Conservation (phyloP, 176 grass and related monocot genomes). For the Carex littledalei region DNA sequence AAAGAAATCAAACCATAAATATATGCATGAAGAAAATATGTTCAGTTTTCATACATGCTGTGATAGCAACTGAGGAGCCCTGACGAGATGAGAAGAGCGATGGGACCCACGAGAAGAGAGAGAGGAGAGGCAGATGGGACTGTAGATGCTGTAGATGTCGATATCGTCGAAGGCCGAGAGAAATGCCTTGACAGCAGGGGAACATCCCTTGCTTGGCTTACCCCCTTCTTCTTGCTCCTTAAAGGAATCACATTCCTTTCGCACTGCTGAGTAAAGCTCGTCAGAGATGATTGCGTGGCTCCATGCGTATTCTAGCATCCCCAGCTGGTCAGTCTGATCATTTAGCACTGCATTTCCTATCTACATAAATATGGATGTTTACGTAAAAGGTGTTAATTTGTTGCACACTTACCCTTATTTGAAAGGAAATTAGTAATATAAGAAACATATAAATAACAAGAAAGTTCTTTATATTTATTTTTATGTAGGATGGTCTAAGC, state of each 20-base stretch:
- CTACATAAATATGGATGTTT: slow-evolving; percentile 26
- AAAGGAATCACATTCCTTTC: slow-evolving; percentile 85
- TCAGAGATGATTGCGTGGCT: slow-evolving; percentile 98
- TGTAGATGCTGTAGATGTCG: slow-evolving; percentile 99
- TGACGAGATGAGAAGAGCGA: slow-evolving; percentile 32
- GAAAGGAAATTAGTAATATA: background rate
- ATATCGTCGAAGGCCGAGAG: slow-evolving; percentile 72
- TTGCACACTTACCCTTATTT: background rate
- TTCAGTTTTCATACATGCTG: slow-evolving; percentile 37
- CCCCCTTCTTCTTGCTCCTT: slow-evolving; percentile 69
- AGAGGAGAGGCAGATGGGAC: slow-evolving; percentile 52
- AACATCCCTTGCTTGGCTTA: slow-evolving; percentile 49
- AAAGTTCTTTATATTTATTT: background rate
- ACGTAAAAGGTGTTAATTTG: background rate
- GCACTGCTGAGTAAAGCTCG: slow-evolving; percentile 66
- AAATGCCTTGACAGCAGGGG: slow-evolving; percentile 68
- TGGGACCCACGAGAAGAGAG: background rate
- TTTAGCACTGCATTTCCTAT: slow-evolving; percentile 94
- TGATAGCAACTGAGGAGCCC: slow-evolving; percentile 65
- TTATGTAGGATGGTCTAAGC: background rate
- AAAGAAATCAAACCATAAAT: background rate
- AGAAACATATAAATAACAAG: background rate
- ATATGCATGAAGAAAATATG: background rate
- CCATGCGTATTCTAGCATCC: slow-evolving; percentile 99
- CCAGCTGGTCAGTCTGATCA: slow-evolving; percentile 82